A percentile compares a stretch with the other conserved stretches of the same genome.
Evolutionary conservation across 1,284 basidiomycete species (phyloP).

Genomic region (Cerioporus squamosus): DNA sequence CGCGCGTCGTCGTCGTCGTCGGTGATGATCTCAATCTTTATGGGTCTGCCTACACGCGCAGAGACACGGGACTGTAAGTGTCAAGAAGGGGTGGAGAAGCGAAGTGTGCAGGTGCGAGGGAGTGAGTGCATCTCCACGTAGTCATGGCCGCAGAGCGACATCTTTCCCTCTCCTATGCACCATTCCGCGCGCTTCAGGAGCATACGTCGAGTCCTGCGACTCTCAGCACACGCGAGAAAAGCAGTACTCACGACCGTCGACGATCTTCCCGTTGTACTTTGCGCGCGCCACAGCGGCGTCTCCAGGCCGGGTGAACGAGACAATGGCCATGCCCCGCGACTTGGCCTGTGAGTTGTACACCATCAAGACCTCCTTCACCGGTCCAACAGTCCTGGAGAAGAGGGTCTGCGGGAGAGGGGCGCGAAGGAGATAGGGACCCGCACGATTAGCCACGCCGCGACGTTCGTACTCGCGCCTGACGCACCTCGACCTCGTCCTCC

Average conservation of each 20-base stretch:
- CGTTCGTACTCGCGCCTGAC: slow-evolving; percentile 22
- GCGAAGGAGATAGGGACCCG: not conserved
- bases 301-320: slow-evolving; percentile 60
- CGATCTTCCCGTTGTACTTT: slow-evolving; percentile 75
- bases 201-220: not conserved
- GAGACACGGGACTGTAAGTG: not conserved
- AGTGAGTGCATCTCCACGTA: not conserved
- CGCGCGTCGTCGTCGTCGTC: slow-evolving; percentile 43
- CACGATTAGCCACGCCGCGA: not conserved
- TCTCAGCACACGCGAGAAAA: not conserved
- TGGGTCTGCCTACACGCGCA: slow-evolving; percentile 54
- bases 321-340: slow-evolving; percentile 78
- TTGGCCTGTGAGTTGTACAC: slow-evolving; percentile 73
- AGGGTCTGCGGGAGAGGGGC: slow-evolving; percentile 51
- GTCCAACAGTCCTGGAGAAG: slow-evolving; percentile 75
- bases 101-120: not conserved
- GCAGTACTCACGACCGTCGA: slow-evolving; percentile 68
- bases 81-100: not conserved
- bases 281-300: slow-evolving; percentile 63
- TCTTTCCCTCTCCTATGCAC: not conserved
- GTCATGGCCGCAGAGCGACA: not conserved
- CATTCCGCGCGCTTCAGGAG: not conserved
- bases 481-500: slow-evolving; percentile 70
- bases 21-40: slow-evolving; percentile 69
- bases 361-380: slow-evolving; percentile 67